phyloP scores from a whole-genome alignment of 2,329 filamentous ascomycete genomes.

The Endothia cerciana region DNA sequence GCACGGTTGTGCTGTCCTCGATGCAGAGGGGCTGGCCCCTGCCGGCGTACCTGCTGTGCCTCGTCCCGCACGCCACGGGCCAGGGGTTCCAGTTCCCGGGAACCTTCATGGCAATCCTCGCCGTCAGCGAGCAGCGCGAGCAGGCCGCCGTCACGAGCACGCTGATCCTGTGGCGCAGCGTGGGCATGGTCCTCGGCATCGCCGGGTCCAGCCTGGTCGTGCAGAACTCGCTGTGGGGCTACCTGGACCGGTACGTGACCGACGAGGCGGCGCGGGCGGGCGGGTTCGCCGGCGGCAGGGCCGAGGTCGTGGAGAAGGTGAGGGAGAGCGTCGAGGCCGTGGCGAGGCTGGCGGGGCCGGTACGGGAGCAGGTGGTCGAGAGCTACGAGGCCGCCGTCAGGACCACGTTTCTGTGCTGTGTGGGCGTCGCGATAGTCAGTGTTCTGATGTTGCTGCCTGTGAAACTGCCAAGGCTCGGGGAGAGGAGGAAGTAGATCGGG shows the following conservation, averaged over 20 bases:
- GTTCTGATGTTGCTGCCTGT: constrained; percentile 54
- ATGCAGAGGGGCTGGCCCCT: constrained; percentile 57
- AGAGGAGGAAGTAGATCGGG: constrained; percentile 42
- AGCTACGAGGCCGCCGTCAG: constrained; percentile 58
- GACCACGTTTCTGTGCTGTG: constrained; percentile 50
- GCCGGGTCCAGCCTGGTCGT: constrained; percentile 72
- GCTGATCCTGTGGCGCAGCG: constrained; percentile 69
- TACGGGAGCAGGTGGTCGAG: constrained; percentile 57
- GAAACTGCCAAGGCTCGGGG: constrained; percentile 56
- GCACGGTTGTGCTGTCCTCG: constrained; percentile 52
- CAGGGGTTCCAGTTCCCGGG: constrained; percentile 68
- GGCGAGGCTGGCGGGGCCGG: constrained; percentile 46
- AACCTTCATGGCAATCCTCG: constrained; percentile 66
- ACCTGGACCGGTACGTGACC: constrained; percentile 59
- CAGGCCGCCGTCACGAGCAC: constrained; percentile 73
- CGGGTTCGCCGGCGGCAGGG: constrained; percentile 43
- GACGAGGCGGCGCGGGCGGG: constrained; percentile 50
- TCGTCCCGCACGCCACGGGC: constrained; percentile 61
- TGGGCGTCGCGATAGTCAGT: constrained; percentile 52
- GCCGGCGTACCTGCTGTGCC: constrained; percentile 57
- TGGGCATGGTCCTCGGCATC: constrained; percentile 76
- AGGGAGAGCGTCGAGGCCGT: constrained; percentile 60
- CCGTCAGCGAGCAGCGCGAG: constrained; percentile 60
- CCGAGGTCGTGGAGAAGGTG: constrained; percentile 55
- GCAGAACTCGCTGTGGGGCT: constrained; percentile 69